Evolutionary conservation across 495 filamentous ascomycete genomes (phyloP), one percentile per base, ranked within the genome.

Genomic region (Penicillium riverlandense): DNA sequence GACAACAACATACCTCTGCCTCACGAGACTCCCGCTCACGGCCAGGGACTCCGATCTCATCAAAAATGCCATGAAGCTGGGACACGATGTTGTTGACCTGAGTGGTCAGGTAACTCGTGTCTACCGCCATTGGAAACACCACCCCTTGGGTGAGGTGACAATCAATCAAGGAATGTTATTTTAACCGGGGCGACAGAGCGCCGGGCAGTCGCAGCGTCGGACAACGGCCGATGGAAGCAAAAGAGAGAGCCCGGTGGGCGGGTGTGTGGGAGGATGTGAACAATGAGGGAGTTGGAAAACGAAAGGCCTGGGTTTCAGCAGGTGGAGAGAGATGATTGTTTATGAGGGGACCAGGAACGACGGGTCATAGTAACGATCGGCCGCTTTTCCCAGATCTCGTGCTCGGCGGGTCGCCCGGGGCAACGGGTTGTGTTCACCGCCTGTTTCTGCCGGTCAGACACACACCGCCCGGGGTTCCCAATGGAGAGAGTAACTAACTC

Each of bases 1-100:
- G 9, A 22, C 15, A n/a, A 11, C 22, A 47, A 63, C 73, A 52
- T 69, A 95, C 88, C 78, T 94, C 84, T 54, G 85, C 74, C 61
- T 97, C 90, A 45, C 94, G 76, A 5, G 77, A 72, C 47, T 96
- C 89, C 48, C 94, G 82, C 67, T 96, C 92, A 80, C 94, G 87
- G 56, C 66, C 79, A 12, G 89, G 75, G 35, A 99, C 82, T 31
- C 92, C 92, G 53, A 99, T 96, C 50, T 97, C 91, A 64, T 97
- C 92, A 56, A 94, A 99, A 38, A 96, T 76, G 35, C 84, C 85
- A 68, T 96, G 90, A 37, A 99, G 75, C 66, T 95, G 86, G 58
- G 77, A 76, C 53, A 95, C 85, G 57, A 95, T 96, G 52, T 80
- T 90, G 53, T 87, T 87, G 63, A 96, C 87, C 77, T 96, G 90